These are phyloP conservation scores for Lepiota brunneoincarnata DNA, from an alignment of 768 basidiomycete genomes.

Conservation along the genomic window DNA sequence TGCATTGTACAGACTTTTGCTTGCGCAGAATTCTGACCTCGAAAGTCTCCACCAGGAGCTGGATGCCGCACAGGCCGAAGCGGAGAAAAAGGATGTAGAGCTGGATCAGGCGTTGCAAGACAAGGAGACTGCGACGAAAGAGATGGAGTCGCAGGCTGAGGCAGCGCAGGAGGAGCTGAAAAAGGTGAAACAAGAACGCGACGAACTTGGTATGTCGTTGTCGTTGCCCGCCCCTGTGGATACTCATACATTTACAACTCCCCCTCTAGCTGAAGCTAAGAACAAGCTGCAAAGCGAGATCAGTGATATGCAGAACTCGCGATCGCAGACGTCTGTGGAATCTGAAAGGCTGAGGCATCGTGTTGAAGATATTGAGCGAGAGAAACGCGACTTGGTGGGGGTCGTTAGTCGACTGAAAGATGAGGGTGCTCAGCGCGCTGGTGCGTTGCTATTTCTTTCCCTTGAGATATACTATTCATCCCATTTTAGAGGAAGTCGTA, in stretches of 20 bases:
- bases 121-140: slow-evolving; percentile 57
- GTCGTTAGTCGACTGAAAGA: slow-evolving; percentile 83
- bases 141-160: slow-evolving; percentile 54
- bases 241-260: neutral
- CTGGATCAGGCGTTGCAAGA: slow-evolving; percentile 84
- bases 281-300: slow-evolving; percentile 4
- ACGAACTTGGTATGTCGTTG: slow-evolving; percentile 55
- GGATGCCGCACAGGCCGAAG: slow-evolving; percentile 67
- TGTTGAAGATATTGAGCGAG: slow-evolving; percentile 76
- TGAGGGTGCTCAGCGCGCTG: slow-evolving; percentile 70
- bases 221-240: neutral
- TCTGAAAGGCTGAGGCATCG: slow-evolving; percentile 55
- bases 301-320: slow-evolving; percentile 25
- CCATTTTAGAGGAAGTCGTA: slow-evolving; percentile 62
- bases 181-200: slow-evolving; percentile 57
- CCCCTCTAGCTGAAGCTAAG: neutral
- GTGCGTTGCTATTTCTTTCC: slow-evolving; percentile 38
- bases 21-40: slow-evolving; percentile 53
- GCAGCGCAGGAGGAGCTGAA: slow-evolving; percentile 52
- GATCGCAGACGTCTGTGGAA: slow-evolving; percentile 62
- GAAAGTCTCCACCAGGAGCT: slow-evolving; percentile 59
- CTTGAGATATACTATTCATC: slow-evolving; percentile 11
- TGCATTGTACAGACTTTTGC: slow-evolving; percentile 58
- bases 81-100: slow-evolving; percentile 75
- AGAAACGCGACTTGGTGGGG: slow-evolving; percentile 85